Conservation (phyloP, 2,329 filamentous ascomycete genomes). For the Fusarium sp. region DNA sequence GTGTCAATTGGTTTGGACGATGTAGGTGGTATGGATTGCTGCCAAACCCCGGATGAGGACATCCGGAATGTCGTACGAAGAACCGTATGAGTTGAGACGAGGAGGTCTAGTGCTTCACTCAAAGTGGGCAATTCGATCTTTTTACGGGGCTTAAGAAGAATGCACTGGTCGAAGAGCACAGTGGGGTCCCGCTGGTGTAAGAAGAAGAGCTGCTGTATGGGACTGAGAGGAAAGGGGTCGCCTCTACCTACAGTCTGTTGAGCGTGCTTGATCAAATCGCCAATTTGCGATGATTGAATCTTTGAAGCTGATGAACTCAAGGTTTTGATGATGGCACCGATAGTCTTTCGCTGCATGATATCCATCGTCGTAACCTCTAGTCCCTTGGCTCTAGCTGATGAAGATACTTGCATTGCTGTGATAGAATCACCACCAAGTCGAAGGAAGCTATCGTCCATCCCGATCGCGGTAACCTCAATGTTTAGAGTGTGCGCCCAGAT, state of each 20-base stretch:
- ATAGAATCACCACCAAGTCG: constrained; percentile 23
- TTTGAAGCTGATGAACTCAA: background rate
- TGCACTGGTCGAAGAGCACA: constrained; percentile 16
- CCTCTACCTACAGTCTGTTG: background rate
- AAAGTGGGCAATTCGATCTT: background rate
- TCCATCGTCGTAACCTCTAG: background rate
- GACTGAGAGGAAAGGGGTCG: background rate
- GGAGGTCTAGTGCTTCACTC: background rate
- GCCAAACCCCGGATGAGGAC: constrained; percentile 6
- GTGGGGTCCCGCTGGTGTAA: constrained; percentile 12
- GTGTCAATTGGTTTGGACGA: background rate
- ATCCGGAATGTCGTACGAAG: constrained; percentile 4
- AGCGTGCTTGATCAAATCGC: background rate
- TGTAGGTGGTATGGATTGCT: background rate
- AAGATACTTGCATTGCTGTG: constrained; percentile 22
- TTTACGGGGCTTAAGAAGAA: constrained; percentile 13
- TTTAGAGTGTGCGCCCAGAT: constrained; percentile 10
- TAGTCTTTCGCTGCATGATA: background rate
- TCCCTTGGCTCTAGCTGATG: constrained; percentile 5
- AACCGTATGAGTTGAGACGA: constrained; percentile 7
- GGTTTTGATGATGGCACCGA: background rate
- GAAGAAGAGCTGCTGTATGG: constrained; percentile 26
- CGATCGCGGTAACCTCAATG: background rate
- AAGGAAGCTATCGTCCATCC: constrained; percentile 15
- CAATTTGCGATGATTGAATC: background rate